These are phyloP conservation scores for Xerocomellus dryophilus DNA, from an alignment of 768 basidiomycete genomes.

Conservation along the genomic window DNA sequence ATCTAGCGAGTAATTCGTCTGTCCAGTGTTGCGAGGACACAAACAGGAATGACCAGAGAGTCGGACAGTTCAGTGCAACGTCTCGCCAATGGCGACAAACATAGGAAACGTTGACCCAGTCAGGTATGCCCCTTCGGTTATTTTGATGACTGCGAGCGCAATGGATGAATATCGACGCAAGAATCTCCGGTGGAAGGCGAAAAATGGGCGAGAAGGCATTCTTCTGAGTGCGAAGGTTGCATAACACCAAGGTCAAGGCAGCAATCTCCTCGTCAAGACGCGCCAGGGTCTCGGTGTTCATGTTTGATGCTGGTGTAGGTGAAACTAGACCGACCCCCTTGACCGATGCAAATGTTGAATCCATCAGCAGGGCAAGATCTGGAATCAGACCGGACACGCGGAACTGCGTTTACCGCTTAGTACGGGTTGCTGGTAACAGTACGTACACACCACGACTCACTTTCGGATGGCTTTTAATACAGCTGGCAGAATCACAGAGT, in stretches of 20 bases:
- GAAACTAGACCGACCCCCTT: not conserved
- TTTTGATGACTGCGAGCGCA: conserved; percentile 1
- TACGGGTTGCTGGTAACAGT: not conserved
- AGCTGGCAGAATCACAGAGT: too few relatives aligned
- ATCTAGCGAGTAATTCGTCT: conserved; percentile 43
- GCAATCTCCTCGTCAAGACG: conserved; percentile 21
- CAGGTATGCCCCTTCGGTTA: conserved; percentile 3
- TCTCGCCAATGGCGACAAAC: conserved; percentile 40
- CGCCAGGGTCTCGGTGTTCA: not conserved
- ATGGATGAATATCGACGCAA: conserved; percentile 21
- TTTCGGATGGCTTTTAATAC: not conserved
- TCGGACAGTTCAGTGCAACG: conserved; percentile 40
- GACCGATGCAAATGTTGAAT: not conserved
- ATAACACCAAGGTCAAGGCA: conserved; percentile 10
- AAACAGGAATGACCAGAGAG: conserved; percentile 39
- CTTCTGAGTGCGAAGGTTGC: conserved; percentile 14
- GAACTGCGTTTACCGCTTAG: not conserved
- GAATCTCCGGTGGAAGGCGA: conserved; percentile 23
- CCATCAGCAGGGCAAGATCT: not conserved
- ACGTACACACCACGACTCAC: not conserved
- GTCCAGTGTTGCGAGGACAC: conserved; percentile 37
- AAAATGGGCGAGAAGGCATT: conserved; percentile 18
- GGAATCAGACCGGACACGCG: not conserved
- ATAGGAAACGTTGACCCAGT: conserved; percentile 24
- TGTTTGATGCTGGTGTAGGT: not conserved